Base-by-base conservation (phyloP, 1,284 basidiomycete species). In the Trichosporon sp. region DNA sequence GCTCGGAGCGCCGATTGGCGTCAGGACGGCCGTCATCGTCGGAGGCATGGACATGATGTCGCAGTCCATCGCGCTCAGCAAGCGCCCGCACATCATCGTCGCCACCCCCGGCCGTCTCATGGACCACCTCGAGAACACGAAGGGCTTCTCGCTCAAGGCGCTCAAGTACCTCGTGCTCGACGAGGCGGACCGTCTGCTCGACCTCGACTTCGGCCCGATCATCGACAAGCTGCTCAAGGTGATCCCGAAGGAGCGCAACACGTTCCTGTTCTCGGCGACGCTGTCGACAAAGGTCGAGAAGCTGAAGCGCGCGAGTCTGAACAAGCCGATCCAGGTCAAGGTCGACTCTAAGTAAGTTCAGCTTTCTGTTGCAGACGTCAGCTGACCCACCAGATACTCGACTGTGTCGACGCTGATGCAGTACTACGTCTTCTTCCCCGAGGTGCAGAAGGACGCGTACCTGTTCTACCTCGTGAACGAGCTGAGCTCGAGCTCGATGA, bases 221-320 rank as follows among this genome's bases (percentile, higher is more conserved):
- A 95, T 99, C 73, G 97, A 99, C 86, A 96, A 95, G 85, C 94
- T 99, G 72, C 86, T 99, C 58, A 97, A 97, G 84, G 89, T 92
- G 56, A 92, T 99, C 73, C 97, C 97, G 21, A 92, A 90, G 78
- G 95, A 99, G 78, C 88, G 97, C 23, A 92, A 91, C 38, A 99
- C 97, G 0, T 98, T 95, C 81, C 87, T 99, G 1, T 99, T 97
- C 86, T 97, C 95, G 15, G 97, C 97, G 0, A 99, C 97, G n/a
- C 99, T 99, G 95, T 98, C 96, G 2, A 97, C 94, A 25, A 99
- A 98, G 83, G 95, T 99, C 11, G 95, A 93, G 27, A 98, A 99
- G 83, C 86, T 99, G 8, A 96, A 99, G 81, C 86, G 97, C 67
- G 96, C 97, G n/a, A 94, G 92, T 86, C 86, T 99, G 77, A 89